Evolutionary conservation across 2,329 filamentous ascomycete genomes (phyloP).

Genomic region (Coniochaeta hoffmannii): DNA sequence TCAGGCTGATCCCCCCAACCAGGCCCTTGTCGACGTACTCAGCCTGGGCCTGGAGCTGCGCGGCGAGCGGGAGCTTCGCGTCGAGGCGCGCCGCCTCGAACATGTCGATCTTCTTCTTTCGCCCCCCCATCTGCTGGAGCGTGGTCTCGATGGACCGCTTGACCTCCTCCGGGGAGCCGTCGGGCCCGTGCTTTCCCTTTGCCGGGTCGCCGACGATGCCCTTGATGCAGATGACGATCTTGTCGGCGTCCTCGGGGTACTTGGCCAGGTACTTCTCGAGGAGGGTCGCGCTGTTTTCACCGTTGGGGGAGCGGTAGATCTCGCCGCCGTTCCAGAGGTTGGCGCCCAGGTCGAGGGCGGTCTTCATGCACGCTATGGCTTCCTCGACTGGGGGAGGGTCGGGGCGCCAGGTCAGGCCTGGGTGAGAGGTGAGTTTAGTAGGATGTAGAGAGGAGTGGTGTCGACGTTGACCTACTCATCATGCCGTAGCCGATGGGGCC

Average conservation of each 20-base stretch:
- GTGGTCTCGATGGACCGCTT: slow-evolving; percentile 52
- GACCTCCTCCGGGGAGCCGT: slow-evolving; percentile 46
- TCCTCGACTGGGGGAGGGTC: slow-evolving; percentile 34
- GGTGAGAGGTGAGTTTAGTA: background rate
- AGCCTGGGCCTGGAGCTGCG: slow-evolving; percentile 33
- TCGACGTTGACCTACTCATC: slow-evolving; percentile 17
- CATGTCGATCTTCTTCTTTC: slow-evolving; percentile 50
- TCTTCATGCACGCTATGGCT: slow-evolving; percentile 47
- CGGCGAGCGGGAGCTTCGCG: slow-evolving; percentile 31
- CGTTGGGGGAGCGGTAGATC: slow-evolving; percentile 53
- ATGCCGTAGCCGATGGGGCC: slow-evolving; percentile 22
- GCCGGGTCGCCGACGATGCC: slow-evolving; percentile 33
- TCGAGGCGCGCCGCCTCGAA: slow-evolving; percentile 55
- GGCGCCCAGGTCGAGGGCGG: slow-evolving; percentile 36
- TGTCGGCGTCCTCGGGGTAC: slow-evolving; percentile 54
- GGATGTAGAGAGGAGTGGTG: background rate
- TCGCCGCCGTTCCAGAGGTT: slow-evolving; percentile 54
- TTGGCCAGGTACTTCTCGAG: slow-evolving; percentile 53
- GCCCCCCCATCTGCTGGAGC: slow-evolving; percentile 39
- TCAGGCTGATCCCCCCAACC: slow-evolving; percentile 42
- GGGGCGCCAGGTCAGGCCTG: slow-evolving; percentile 36
- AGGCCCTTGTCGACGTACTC: slow-evolving; percentile 45
- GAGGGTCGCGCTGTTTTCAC: slow-evolving; percentile 49
- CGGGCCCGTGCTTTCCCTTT: slow-evolving; percentile 22
- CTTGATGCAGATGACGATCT: slow-evolving; percentile 53